These are phyloP conservation scores for Penicillium freii DNA, from an alignment of 2,329 filamentous ascomycete species.

Conservation along the genomic window DNA sequence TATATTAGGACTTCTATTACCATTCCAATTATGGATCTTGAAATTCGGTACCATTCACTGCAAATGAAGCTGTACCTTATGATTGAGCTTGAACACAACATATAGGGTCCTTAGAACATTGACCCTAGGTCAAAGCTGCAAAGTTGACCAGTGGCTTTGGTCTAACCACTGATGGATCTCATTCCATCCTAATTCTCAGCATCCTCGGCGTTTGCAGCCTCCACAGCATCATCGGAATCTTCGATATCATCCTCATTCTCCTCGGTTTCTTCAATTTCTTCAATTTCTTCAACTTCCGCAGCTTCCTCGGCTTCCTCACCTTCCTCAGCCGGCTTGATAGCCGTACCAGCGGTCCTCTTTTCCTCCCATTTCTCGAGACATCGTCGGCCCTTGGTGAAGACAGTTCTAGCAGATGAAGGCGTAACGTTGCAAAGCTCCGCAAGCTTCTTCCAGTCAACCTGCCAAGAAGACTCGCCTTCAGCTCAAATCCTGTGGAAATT, in stretches of 20 bases:
- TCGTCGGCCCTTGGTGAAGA: neutral
- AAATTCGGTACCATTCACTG: neutral
- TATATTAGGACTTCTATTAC: neutral
- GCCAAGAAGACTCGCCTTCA: neutral
- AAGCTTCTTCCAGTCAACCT: neutral
- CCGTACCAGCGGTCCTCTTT: no score
- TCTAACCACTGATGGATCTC: neutral
- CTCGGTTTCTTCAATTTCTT: fast-evolving
- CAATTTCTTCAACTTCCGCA: no score
- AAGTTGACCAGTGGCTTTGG: no score
- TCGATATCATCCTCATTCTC: fast-evolving
- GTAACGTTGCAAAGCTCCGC: neutral
- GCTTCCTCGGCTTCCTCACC: fast-evolving
- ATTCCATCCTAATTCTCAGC: neutral
- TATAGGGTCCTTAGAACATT: neutral
- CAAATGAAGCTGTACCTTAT: neutral
- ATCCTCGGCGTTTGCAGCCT: neutral
- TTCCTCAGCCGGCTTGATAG: no score
- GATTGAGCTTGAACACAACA: neutral
- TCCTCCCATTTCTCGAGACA: neutral
- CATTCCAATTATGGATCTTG: neutral
- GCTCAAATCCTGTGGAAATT: neutral
- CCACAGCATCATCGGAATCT: neutral
- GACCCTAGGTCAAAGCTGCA: no score
- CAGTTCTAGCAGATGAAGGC: neutral